Evolutionary conservation across 1,139 yeast species (phyloP), one percentile per base, ranked within the genome.

Genomic region (Candida dubliniensis): DNA sequence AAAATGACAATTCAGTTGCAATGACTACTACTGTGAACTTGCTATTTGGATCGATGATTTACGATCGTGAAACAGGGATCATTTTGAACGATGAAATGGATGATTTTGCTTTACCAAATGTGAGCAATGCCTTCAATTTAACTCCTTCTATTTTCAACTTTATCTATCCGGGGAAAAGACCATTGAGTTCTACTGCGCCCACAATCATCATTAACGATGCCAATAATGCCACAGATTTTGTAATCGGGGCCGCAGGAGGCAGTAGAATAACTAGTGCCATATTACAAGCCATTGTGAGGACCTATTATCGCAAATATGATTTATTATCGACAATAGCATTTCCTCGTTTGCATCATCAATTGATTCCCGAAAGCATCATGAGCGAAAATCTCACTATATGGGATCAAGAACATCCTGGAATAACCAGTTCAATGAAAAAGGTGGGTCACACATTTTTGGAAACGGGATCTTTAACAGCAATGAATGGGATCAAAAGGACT

Each of bases 231-330:
- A 81, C 87, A 0, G 89, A 85, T 54, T 60, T 88, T 37, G 77
- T 86, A 2, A 76, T 91, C 49, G 98, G 98, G 1, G 95, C 96
- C 0, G 95, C 98, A 1, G 98, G 99, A 8, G 98, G 98, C 0
- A 85, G 95, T 12, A 72, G 95, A 47, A 93, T 93, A 43, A 75
- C 87, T n/a, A 88, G 96, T 0, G 80, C 96, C 0, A 79, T 91
- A 2, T 74, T 91, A 46, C 95, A 90, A 58, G 91, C 93, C 0
- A 77, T 93, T 27, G 73, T 87, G 2, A 69, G 96, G 45, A 66
- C 72, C 4, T 81, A 83, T 51, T 79, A 79, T 59, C 77, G 81
- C 56, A 63, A 76, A 2, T 59, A 79, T 62, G 71, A 83, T 1
- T 58, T 90, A n/a, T 66, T 87, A 18, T 82, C 87, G 38, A 74